Base-by-base conservation (phyloP, 306 rosid genomes). In the Gleditsia sinensis region DNA sequence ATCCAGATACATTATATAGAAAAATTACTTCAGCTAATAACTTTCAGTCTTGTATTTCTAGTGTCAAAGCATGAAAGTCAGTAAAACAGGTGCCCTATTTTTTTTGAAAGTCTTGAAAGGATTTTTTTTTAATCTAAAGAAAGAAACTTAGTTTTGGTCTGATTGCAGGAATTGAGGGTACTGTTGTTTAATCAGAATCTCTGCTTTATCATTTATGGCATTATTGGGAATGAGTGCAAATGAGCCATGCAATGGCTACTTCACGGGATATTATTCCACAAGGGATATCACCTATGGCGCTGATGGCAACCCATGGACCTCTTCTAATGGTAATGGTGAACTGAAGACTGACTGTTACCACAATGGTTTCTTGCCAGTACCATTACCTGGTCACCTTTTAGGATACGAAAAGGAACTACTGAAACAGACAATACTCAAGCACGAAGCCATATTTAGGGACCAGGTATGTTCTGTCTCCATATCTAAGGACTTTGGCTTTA, bases 391-490 rank as follows among this genome's bases (percentile, higher is more conserved):
- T 55, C 73, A 78, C 12, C 60, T 55, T 78, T 34, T 69, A 10
- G 78, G 57, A 51, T 81, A 62, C 62, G 65, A 76, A 70, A 84
- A 77, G 84, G 92, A 84, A 54, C 63, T 63, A 61, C 58, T 90
- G 37, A 88, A 86, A 78, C 89, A 82, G 85, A 86, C 78, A 24
- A 86, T 90, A 67, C 89, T 90, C 71, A 65, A 81, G 68, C 89
- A 90, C 24, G 96, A 90, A 46, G 78, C 86, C 69, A 71, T 88
- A 27, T 77, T 90, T 40, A 90, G 71, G 85, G 84, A 82, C 48
- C 96, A 90, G 86, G 96, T 86, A 86, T 66, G 78, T 70, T n/a
- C 53, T n/a, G 9, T 48, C 53, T 48, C 14, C 6, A 48, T 33
- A 6, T 51, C 17, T 51, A 13, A 37, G 20, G 7, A 17, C 53